phyloP scores from a whole-genome alignment of 2,329 filamentous ascomycete genomes.

The Trichophyton mentagrophytes region DNA sequence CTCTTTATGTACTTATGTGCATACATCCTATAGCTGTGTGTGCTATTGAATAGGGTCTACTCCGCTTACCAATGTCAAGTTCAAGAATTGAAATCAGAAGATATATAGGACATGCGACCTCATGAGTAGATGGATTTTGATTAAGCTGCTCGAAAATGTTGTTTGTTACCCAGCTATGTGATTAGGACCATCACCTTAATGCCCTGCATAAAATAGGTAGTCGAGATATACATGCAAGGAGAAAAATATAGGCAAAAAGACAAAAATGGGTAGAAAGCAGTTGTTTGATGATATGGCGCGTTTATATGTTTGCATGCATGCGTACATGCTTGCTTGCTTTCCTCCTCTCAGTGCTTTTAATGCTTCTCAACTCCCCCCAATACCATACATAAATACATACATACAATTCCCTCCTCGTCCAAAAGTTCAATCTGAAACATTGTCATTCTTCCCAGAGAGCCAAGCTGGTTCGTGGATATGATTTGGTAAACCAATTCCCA shows the following conservation, averaged over 20 bases:
- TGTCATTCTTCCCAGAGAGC: background rate
- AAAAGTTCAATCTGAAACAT: background rate
- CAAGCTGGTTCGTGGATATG: background rate
- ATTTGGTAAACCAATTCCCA: background rate
- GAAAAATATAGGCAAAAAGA: background rate
- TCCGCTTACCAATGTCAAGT: background rate
- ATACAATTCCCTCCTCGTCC: background rate
- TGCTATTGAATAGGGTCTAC: background rate
- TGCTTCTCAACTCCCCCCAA: background rate
- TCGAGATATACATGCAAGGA: background rate
- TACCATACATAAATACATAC: slow-evolving; percentile 2
- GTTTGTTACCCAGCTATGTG: too few relatives aligned
- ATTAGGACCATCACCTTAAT: background rate
- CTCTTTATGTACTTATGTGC: background rate
- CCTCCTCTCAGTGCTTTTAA: background rate
- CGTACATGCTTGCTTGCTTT: background rate
- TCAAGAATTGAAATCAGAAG: background rate
- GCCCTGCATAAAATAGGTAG: background rate
- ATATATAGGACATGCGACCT: background rate
- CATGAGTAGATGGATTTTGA: background rate
- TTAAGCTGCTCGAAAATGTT: background rate
- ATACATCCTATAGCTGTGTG: background rate
- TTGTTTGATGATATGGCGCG: background rate
- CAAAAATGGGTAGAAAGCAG: background rate
- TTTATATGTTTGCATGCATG: background rate